Evolutionary conservation across 768 basidiomycete genomes (phyloP), one percentile per base, ranked within the genome.

Genomic region (Kwoniella mangroviensis): DNA sequence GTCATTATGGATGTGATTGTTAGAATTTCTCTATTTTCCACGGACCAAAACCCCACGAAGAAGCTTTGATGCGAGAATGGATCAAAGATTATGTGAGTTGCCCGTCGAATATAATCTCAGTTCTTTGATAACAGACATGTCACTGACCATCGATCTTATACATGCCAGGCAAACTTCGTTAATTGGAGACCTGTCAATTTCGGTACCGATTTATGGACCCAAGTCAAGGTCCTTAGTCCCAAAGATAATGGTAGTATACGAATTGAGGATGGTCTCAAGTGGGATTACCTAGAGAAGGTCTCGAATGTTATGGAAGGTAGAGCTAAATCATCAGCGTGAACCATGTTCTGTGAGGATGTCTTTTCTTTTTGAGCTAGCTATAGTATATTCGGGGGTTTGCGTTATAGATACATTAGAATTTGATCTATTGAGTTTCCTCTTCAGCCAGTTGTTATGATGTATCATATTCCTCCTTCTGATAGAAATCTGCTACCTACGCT

Each of bases 1-100:
- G 17, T 7, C 6, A 42, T 21, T 1, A 57, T 28, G n/a, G 24
- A 15, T 57, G 12, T 34, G 28, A 53, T 43, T 52, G 43, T 52
- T 51, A 66, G 65, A 66, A 66, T 21, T 66, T 56, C 45, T 66
- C 65, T 10, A 66, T 66, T 45, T 57, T 66, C 55, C 65, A 66
- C 17, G 65, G 65, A 21, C 65, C 65, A 15, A 10, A 28, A n/a
- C 21, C 55, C 40, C 41, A 66, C 22, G 65, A 66, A 56, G 55
- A 59, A n/a, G 42, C 43, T 26, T 51, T 66, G 56, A 66, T 66
- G 65, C 22, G 40, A 40, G 65, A 66, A 51, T 66, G 65, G 65
- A 66, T 66, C 28, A 55, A 66, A 45, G 65, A 66, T 53, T 66
- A 66, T 58, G 65, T 66, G 56, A 66, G 65, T 58, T 17, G 49